Evolutionary conservation across 371 early-diverging fungal genomes (phyloP).

Genomic region (Racocetra persica): DNA sequence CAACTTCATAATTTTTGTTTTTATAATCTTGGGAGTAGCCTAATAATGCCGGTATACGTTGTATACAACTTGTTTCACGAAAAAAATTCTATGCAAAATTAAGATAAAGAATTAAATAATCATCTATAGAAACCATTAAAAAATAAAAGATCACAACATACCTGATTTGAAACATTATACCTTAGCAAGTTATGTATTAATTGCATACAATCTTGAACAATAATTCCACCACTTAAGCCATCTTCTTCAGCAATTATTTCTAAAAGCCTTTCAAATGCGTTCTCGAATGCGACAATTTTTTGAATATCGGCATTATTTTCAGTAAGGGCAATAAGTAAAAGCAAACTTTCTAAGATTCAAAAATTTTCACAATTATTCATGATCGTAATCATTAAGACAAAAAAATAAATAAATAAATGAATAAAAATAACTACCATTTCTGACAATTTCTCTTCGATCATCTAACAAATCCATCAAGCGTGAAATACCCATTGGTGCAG

Average conservation of each 20-base stretch:
- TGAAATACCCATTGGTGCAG: slow-evolving; percentile 90
- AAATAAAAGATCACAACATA: slow-evolving; percentile 46
- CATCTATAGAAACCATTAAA: background rate
- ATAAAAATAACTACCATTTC: slow-evolving; percentile 89
- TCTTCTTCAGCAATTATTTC: slow-evolving; percentile 91
- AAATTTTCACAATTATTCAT: background rate
- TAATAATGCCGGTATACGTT: slow-evolving; percentile 77
- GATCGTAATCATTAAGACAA: no score
- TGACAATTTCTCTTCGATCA: slow-evolving; percentile 91
- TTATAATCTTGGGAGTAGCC: slow-evolving; percentile 49
- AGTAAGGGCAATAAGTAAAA: slow-evolving; percentile 89
- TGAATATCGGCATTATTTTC: slow-evolving; percentile 93
- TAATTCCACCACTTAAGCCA: slow-evolving; percentile 91
- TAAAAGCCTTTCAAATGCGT: slow-evolving; percentile 91
- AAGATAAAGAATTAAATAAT: background rate
- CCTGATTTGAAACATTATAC: slow-evolving; percentile 96
- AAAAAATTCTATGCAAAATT: slow-evolving; percentile 76
- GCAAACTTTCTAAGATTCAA: slow-evolving; percentile 76
- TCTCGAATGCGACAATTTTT: slow-evolving; percentile 97
- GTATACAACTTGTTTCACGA: slow-evolving; percentile 93
- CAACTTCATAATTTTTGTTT: slow-evolving; percentile 51
- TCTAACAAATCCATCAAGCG: slow-evolving; percentile 92
- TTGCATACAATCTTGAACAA: slow-evolving; percentile 95
- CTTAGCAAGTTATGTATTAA: slow-evolving; percentile 89
- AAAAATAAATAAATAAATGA: background rate